Evolutionary conservation across 1,284 basidiomycete genomes (phyloP).

Genomic region (Erythrobasidium hasegawianum): DNA sequence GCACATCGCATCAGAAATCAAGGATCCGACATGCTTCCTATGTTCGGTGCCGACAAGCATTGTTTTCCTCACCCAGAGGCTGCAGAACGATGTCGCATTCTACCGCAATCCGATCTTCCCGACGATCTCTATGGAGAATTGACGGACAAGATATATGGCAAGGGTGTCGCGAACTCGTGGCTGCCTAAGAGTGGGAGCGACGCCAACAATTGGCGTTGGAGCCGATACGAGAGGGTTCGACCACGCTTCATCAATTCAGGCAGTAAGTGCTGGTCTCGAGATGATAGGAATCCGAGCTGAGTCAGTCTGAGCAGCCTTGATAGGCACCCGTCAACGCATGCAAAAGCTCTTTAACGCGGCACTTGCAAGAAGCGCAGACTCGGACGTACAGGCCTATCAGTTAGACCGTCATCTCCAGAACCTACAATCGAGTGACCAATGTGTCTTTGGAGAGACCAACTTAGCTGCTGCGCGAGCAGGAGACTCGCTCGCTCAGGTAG

Average conservation of each 20-base stretch:
- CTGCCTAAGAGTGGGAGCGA: slow-evolving; percentile 6
- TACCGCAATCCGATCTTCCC: slow-evolving; percentile 8
- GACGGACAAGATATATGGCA: slow-evolving; percentile 19
- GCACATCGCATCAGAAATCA: not conserved
- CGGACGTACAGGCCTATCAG: too few species aligned
- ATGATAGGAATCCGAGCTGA: too few species aligned
- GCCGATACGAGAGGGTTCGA: slow-evolving; percentile 17
- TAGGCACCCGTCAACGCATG: too few species aligned
- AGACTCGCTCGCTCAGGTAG: too few species aligned
- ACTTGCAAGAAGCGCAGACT: too few species aligned
- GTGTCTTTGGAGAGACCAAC: too few species aligned
- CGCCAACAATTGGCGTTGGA: slow-evolving; percentile 5
- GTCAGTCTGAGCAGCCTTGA: too few species aligned
- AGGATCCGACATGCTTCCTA: not conserved
- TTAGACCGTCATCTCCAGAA: too few species aligned
- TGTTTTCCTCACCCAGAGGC: slow-evolving; percentile 18
- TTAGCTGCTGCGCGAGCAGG: too few species aligned
- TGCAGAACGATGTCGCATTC: slow-evolving; percentile 1
- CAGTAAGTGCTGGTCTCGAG: too few species aligned
- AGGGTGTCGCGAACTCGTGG: not conserved
- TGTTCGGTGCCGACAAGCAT: slow-evolving; percentile 17
- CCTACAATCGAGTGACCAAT: too few species aligned
- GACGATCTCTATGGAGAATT: slow-evolving; percentile 18
- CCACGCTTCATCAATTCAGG: slow-evolving; percentile 21
- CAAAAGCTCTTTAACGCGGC: too few species aligned